phyloP scores from a whole-genome alignment of 495 filamentous ascomycete species.

The Aspergillus avenaceus region DNA sequence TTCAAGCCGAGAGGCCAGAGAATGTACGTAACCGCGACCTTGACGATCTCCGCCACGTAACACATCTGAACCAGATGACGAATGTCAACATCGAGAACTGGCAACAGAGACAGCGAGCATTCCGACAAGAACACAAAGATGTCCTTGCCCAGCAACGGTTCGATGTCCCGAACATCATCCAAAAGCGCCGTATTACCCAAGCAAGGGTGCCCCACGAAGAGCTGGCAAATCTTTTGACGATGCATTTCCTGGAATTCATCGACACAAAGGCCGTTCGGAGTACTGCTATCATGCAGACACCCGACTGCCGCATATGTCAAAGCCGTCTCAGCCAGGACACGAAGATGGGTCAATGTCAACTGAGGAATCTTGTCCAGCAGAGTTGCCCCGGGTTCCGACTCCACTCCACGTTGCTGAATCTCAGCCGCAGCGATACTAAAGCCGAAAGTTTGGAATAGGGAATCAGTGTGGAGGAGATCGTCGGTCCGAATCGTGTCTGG shows the following conservation, averaged over 20 bases:
- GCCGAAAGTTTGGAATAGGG: slow-evolving; percentile 69
- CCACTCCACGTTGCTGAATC: slow-evolving; percentile 85
- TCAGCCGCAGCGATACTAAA: slow-evolving; percentile 88
- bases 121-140: slow-evolving; percentile 84
- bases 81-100: slow-evolving; percentile 69
- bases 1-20: slow-evolving; percentile 41
- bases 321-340: slow-evolving; percentile 83
- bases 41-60: slow-evolving; percentile 87
- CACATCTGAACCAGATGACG: slow-evolving; percentile 83
- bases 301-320: slow-evolving; percentile 80
- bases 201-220: slow-evolving; percentile 62
- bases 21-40: slow-evolving; percentile 54
- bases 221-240: slow-evolving; percentile 68
- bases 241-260: slow-evolving; percentile 67
- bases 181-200: slow-evolving; percentile 31
- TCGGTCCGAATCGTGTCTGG: slow-evolving; percentile 36
- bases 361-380: slow-evolving; percentile 82
- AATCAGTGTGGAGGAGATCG: slow-evolving; percentile 60
- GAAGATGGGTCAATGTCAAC: slow-evolving; percentile 79
- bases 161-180: slow-evolving; percentile 46
- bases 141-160: slow-evolving; percentile 72
- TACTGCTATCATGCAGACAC: slow-evolving; percentile 49
- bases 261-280: slow-evolving; percentile 54
- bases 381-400: slow-evolving; percentile 68
- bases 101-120: slow-evolving; percentile 63